phyloP scores from a whole-genome alignment of 345 rosid genomes.

The Cardamine occulta region DNA sequence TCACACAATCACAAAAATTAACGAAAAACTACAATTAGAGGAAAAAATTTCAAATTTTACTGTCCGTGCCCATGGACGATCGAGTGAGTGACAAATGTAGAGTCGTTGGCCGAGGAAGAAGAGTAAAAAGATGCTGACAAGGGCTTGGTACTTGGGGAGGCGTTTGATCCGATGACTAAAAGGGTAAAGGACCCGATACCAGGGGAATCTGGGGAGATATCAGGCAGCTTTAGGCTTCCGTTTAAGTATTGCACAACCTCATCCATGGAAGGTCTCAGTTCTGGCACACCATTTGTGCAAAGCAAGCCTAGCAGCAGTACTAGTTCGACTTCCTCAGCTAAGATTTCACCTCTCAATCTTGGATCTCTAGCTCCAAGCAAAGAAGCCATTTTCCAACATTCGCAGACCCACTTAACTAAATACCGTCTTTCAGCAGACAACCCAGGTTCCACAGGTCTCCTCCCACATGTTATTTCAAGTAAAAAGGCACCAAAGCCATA shows the following conservation, averaged over 20 bases:
- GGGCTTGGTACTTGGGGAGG: conserved; percentile 1
- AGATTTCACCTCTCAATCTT: conserved; percentile 42
- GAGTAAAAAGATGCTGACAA: conserved; percentile 23
- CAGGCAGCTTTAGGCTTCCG: conserved; percentile 32
- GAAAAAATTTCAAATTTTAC: background rate
- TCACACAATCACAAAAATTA: conserved; percentile 12
- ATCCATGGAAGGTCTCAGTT: conserved; percentile 47
- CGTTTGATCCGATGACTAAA: conserved; percentile 9
- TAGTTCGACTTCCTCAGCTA: conserved; percentile 49
- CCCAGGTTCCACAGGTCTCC: conserved; percentile 51
- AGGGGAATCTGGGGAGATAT: conserved; percentile 32
- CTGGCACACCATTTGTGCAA: conserved; percentile 42
- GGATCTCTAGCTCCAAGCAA: conserved; percentile 50
- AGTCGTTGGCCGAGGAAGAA: conserved; percentile 30
- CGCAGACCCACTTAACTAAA: conserved; percentile 43
- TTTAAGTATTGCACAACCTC: conserved; percentile 26
- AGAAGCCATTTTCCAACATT: conserved; percentile 45
- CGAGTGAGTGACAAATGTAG: conserved; percentile 36
- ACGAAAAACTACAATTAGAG: background rate
- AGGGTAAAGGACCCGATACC: conserved; percentile 28
- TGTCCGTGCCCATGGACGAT: conserved; percentile 39
- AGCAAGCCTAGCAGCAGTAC: conserved; percentile 51
- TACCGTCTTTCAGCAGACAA: conserved; percentile 27
- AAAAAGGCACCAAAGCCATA: conserved; percentile 53
- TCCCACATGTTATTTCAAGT: conserved; percentile 54